phyloP scores from a whole-genome alignment of 352 stramenopile genomes.

The Peronospora belbahrii region DNA sequence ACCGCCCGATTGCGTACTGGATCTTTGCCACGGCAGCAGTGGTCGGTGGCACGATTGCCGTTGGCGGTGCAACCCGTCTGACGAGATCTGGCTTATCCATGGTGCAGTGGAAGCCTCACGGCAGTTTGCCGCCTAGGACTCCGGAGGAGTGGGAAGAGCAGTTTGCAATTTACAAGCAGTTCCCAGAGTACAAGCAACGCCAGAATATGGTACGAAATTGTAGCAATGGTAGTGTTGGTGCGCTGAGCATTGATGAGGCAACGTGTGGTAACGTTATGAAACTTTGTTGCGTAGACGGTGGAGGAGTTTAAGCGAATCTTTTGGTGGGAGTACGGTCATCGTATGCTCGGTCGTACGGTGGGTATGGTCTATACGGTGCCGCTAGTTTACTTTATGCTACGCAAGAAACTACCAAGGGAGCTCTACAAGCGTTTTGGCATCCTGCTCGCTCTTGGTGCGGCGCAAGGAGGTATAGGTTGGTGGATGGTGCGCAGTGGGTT shows the following conservation, averaged over 20 bases:
- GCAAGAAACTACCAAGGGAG: conserved; percentile 69
- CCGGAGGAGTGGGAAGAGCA: conserved; percentile 91
- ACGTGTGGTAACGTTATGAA: neutral
- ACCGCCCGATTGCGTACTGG: conserved; percentile 90
- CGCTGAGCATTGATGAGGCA: neutral
- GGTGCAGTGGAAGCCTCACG: conserved; percentile 95
- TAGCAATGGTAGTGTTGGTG: neutral
- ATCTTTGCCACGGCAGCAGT: conserved; percentile 91
- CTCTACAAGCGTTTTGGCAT: conserved; percentile 60
- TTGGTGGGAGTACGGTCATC: conserved; percentile 93
- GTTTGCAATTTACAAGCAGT: conserved; percentile 98
- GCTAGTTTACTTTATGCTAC: conserved; percentile 89
- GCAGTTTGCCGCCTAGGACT: conserved; percentile 88
- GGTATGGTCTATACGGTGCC: conserved; percentile 91
- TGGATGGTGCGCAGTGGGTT: conserved; percentile 99
- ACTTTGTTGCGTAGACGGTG: conserved; percentile 66
- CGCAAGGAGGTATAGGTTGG: conserved; percentile 91
- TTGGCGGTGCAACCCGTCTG: conserved; percentile 95
- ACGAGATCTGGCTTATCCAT: conserved; percentile 96
- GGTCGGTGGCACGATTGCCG: conserved; percentile 95
- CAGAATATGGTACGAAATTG: conserved; percentile 63
- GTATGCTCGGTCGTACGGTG: conserved; percentile 95
- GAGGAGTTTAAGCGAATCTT: conserved; percentile 99
- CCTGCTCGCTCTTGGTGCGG: conserved; percentile 55
- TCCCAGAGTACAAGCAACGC: conserved; percentile 96